Evolutionary conservation across 1,284 basidiomycete species (phyloP).

Genomic region (Naganishia albida): DNA sequence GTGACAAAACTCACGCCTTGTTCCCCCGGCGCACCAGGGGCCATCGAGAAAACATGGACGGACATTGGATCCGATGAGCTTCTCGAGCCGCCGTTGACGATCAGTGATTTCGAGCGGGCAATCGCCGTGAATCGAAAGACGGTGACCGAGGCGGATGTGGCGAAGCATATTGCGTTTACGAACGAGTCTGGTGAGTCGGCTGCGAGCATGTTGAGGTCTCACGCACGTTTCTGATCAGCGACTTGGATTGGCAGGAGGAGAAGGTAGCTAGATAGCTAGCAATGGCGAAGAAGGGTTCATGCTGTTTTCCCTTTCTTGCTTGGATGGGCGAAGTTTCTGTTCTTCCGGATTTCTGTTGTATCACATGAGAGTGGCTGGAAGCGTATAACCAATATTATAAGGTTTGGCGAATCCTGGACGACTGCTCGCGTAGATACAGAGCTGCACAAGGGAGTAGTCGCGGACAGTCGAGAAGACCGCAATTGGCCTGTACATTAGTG

Average conservation of each 20-base stretch:
- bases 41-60: constrained; percentile 89
- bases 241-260: neutral
- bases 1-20: constrained; percentile 75
- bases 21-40: constrained; percentile 85
- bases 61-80: constrained; percentile 88
- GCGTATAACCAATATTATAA: neutral
- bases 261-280: constrained; percentile 10
- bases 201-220: neutral
- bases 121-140: constrained; percentile 82
- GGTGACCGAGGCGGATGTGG: constrained; percentile 85
- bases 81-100: constrained; percentile 74
- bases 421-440: too few species aligned
- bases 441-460: too few species aligned
- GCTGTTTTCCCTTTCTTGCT: neutral
- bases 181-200: constrained; percentile 62
- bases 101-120: constrained; percentile 84
- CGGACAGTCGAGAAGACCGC: too few species aligned
- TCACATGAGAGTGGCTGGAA: neutral
- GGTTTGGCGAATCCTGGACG: neutral
- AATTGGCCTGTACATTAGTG: too few species aligned
- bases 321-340: neutral
- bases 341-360: constrained; percentile 12
- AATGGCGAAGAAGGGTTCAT: neutral
- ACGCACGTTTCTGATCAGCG: neutral
- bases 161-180: constrained; percentile 89